phyloP scores from a whole-genome alignment of 163 green algal species.

The Smithsoniella earleae region DNA sequence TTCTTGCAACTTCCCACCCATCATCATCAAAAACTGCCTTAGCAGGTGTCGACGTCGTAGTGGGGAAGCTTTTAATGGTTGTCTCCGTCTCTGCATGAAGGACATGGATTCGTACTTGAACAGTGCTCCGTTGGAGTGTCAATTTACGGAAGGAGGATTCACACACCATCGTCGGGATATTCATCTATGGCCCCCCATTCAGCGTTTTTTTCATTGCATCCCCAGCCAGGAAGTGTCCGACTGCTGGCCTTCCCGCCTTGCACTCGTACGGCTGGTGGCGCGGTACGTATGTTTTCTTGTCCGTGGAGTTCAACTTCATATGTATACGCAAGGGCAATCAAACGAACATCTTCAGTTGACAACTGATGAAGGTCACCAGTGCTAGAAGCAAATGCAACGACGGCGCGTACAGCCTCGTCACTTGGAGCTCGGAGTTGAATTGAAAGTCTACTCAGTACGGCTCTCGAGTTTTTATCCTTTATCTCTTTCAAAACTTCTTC shows the following conservation, averaged over 20 bases:
- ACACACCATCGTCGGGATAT: constrained; percentile 1
- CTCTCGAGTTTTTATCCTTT: not conserved
- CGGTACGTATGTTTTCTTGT: not conserved
- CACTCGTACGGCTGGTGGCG: not conserved
- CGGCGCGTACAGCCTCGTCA: constrained; percentile 16
- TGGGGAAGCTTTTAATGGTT: not conserved
- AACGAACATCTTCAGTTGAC: constrained; percentile 11
- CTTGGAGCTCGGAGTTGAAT: constrained; percentile 12
- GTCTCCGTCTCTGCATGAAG: not conserved
- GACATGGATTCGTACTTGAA: not conserved
- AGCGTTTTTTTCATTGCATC: not conserved
- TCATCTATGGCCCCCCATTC: constrained; percentile 22
- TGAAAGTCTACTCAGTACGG: not conserved
- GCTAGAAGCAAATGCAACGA: constrained; percentile 11
- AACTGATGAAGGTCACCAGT: constrained; percentile 28
- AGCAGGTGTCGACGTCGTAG: too few relatives aligned
- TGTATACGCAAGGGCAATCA: not conserved
- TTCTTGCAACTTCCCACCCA: not conserved
- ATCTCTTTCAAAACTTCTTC: not conserved
- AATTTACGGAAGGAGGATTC: not conserved
- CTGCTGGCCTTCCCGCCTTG: not conserved
- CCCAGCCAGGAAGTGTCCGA: not conserved
- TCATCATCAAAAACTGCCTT: too few relatives aligned
- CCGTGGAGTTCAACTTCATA: constrained; percentile 16
- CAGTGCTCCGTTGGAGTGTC: not conserved